phyloP scores from a whole-genome alignment of 768 basidiomycete species.

The Termitomyces sp. region DNA sequence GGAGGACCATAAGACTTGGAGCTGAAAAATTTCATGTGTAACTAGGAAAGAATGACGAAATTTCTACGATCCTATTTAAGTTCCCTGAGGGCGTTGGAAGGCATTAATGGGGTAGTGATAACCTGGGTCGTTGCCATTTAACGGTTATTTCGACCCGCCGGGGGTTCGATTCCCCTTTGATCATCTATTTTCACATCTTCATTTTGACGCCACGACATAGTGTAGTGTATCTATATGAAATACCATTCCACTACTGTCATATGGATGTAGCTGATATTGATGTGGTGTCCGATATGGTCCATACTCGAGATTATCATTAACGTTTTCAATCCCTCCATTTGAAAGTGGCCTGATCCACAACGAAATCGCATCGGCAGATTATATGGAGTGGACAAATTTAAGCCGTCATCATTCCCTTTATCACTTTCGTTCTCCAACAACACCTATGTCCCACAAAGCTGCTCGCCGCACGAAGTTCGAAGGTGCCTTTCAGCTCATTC shows the following conservation, averaged over 20 bases:
- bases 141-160: conserved; percentile 62
- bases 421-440: not conserved
- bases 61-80: no score
- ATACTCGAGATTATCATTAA: no score
- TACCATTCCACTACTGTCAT: no score
- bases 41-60: no score
- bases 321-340: not conserved
- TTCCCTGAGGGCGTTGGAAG: not conserved
- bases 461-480: conserved; percentile 62
- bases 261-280: no score
- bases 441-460: conserved; percentile 21
- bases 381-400: not conserved
- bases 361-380: not conserved
- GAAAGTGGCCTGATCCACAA: conserved; percentile 6
- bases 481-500: conserved; percentile 65
- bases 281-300: no score
- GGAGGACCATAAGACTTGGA: conserved; percentile 40
- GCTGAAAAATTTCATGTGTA: not conserved
- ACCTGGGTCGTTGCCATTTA: conserved; percentile 3
- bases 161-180: conserved; percentile 88
- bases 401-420: not conserved
- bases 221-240: no score
- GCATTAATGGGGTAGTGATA: conserved; percentile 6
- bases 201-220: no score
- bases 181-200: conserved; percentile 30